Evolutionary conservation across 345 rosid species (phyloP).

Genomic region (Fremontodendron californicum): DNA sequence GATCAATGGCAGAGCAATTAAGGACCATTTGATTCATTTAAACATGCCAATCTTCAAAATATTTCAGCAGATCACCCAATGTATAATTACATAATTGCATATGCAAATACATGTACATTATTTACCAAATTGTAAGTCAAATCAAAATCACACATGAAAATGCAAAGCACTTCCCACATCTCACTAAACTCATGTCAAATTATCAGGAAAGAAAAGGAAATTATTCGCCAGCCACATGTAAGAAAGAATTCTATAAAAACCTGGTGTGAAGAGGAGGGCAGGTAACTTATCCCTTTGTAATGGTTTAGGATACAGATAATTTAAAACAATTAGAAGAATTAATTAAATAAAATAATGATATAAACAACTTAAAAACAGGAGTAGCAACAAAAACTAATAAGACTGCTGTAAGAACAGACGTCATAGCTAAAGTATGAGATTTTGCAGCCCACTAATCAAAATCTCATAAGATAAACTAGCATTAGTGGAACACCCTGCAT

Average conservation of each 20-base stretch:
- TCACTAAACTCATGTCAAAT: not conserved
- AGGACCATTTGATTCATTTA: conserved; percentile 25
- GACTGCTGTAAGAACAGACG: not conserved
- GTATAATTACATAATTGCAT: not conserved
- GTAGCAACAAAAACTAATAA: not conserved
- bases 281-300: not conserved
- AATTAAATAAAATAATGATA: not conserved
- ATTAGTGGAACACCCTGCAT: not conserved
- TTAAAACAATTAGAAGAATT: not conserved
- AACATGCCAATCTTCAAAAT: conserved; percentile 3
- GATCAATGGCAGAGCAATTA: conserved; percentile 16
- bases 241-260: not conserved
- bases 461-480: not conserved
- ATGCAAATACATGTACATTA: not conserved
- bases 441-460: not conserved
- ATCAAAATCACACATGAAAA: not conserved
- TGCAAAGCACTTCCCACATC: not conserved
- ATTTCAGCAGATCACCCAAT: not conserved
- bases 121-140: not conserved
- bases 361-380: not conserved
- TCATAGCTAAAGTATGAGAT: not conserved
- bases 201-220: not conserved
- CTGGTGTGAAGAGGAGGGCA: not conserved
- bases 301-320: not conserved
- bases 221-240: not conserved